Evolutionary conservation across 345 rosid species (phyloP).

Genomic region (Pugionium cornutum): DNA sequence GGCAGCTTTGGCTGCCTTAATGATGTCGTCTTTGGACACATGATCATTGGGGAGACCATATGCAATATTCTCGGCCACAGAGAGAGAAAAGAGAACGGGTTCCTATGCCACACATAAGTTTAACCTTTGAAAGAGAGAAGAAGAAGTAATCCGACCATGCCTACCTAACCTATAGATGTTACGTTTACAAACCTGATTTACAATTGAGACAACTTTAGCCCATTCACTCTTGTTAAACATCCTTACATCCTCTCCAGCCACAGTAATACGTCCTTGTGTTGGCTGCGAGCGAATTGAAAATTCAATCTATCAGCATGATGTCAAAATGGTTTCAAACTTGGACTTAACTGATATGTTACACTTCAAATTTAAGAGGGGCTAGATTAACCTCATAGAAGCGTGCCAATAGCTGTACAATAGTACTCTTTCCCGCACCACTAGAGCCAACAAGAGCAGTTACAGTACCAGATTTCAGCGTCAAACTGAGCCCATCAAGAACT

Average conservation of each 20-base stretch:
- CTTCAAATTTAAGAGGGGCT: constrained; percentile 2
- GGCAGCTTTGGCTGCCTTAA: constrained; percentile 94
- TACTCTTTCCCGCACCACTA: constrained; percentile 98
- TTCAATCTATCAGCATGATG: constrained; percentile 27
- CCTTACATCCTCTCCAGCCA: constrained; percentile 88
- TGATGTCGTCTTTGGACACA: constrained; percentile 83
- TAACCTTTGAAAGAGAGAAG: constrained; percentile 3
- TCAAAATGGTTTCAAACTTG: neutral
- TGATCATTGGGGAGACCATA: constrained; percentile 93
- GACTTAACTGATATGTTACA: neutral
- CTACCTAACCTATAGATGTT: neutral
- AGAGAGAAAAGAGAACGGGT: constrained; percentile 87
- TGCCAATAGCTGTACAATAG: constrained; percentile 88
- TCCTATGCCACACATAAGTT: constrained; percentile 52
- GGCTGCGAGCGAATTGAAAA: constrained; percentile 56
- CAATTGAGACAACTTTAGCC: constrained; percentile 88
- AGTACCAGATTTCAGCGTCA: constrained; percentile 73
- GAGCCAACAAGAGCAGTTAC: constrained; percentile 94
- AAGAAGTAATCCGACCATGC: constrained; percentile 1
- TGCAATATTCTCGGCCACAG: constrained; percentile 95
- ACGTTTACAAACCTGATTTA: constrained; percentile 69
- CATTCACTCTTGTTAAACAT: constrained; percentile 90
- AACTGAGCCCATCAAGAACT: constrained; percentile 68
- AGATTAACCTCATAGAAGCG: constrained; percentile 83
- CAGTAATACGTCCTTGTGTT: constrained; percentile 77